A percentile compares a stretch with the other conserved stretches of the same genome.
Evolutionary conservation across 2,329 filamentous ascomycete genomes (phyloP).

Genomic region (Colletotrichum simmondsii): DNA sequence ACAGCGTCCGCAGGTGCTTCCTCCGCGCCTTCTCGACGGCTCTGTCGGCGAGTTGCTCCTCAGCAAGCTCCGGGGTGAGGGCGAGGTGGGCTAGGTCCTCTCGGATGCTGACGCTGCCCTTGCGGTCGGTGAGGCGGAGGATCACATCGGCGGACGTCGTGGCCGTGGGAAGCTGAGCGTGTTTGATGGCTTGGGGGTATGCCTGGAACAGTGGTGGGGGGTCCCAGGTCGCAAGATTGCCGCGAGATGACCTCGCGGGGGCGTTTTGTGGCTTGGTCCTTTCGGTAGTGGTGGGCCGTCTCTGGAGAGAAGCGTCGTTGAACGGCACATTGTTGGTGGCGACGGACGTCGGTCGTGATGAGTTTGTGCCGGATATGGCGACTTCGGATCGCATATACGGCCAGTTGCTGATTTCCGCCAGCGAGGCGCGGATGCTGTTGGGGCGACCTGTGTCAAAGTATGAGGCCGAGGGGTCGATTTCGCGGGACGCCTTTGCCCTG

Average conservation of each 20-base stretch:
- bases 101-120: conserved; percentile 50
- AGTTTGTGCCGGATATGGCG: conserved; percentile 8
- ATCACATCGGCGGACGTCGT: conserved; percentile 76
- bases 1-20: conserved; percentile 57
- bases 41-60: conserved; percentile 42
- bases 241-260: conserved; percentile 37
- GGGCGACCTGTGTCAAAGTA: conserved; percentile 45
- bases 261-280: conserved; percentile 16
- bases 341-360: conserved; percentile 16
- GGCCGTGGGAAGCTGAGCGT: conserved; percentile 76
- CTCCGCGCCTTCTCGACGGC: conserved; percentile 54
- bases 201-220: conserved; percentile 86
- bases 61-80: conserved; percentile 37
- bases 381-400: conserved; percentile 43
- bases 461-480: conserved; percentile 44
- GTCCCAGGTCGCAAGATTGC: conserved; percentile 63
- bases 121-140: conserved; percentile 68
- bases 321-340: conserved; percentile 22
- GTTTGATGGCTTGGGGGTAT: conserved; percentile 84
- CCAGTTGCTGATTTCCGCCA: conserved; percentile 58
- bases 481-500: conserved; percentile 52
- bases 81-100: conserved; percentile 45
- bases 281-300: conserved; percentile 22
- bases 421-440: conserved; percentile 56
- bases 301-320: conserved; percentile 21